A percentile compares a stretch with the other conserved stretches of the same genome.
phyloP scores from a whole-genome alignment of 768 basidiomycete species.

The Tephrocybe sp. region DNA sequence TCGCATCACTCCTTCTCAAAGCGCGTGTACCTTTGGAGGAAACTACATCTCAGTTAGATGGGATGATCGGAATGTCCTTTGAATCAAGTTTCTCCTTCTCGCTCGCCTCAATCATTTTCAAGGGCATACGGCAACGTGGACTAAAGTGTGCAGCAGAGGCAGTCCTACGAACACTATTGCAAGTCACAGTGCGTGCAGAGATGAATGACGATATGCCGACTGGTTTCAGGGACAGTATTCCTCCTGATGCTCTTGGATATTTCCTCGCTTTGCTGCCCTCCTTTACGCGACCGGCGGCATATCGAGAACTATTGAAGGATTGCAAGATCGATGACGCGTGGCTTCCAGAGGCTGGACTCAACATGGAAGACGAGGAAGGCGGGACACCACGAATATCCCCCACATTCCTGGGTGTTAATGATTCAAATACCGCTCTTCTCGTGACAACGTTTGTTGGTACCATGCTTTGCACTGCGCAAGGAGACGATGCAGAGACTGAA shows the following conservation, averaged over 20 bases:
- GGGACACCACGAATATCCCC: constrained; percentile 55
- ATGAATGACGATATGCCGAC: constrained; percentile 30
- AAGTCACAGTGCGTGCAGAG: constrained; percentile 53
- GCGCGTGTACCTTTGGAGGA: constrained; percentile 66
- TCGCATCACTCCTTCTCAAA: constrained; percentile 61
- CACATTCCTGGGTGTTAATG: constrained; percentile 59
- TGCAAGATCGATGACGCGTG: constrained; percentile 53
- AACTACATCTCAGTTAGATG: constrained; percentile 69
- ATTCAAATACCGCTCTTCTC: constrained; percentile 67
- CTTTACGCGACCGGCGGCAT: constrained; percentile 55
- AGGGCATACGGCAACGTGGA: constrained; percentile 72
- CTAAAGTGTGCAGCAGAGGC: constrained; percentile 62
- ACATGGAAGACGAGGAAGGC: constrained; percentile 38
- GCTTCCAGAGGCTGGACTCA: constrained; percentile 39
- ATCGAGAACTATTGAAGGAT: constrained; percentile 62
- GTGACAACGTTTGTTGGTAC: constrained; percentile 73
- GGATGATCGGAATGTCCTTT: constrained; percentile 73
- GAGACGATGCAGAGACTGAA: constrained; percentile 80
- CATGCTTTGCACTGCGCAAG: constrained; percentile 73
- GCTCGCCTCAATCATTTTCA: constrained; percentile 81
- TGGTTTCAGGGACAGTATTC: constrained; percentile 44
- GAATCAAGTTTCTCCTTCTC: constrained; percentile 80
- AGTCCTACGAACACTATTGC: constrained; percentile 61
- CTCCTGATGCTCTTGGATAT: constrained; percentile 68
- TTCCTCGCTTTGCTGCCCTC: constrained; percentile 77